Base-by-base conservation (phyloP, 2,329 filamentous ascomycete species). In the Ophiocordyceps camponoti-floridani region DNA sequence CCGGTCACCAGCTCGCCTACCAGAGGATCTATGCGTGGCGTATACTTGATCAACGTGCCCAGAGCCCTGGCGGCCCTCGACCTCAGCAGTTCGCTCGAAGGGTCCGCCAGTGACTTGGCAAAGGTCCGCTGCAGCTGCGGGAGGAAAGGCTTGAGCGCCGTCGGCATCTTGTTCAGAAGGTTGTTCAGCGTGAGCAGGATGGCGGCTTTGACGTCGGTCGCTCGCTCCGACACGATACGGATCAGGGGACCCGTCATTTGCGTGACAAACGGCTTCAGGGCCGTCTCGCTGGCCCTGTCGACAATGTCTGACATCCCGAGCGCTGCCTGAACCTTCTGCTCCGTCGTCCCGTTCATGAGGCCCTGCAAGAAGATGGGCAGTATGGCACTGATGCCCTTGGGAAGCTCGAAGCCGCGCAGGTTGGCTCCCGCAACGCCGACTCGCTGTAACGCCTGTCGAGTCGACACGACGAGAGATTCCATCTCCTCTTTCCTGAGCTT, bases 171-270 rank as follows among this genome's bases (percentile, higher is more conserved):
- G 63, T 94, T 87, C 35, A 98, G 70, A 28, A 98, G 68, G 53
- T 93, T 94, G 67, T 95, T 96, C 52, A 98, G 75, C 0, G 91
- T 94, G 45, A 93, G 73, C 48, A 98, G 70, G 59, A 98, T 94
- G 40, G 91, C 91, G 48, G 85, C 82, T 66, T 94, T 96, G 62
- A 98, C 87, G 44, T 98, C 93, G 2, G 87, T 87, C 3, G 91
- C 94, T 49, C 89, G 79, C 62, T 98, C 91, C 5, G 91, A 95
- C 16, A 98, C 88, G 19, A 96, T 89, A 73, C 91, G 84, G 61
- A 98, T 98, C 45, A 98, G 75, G 19, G 93, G 91, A 58, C 91
- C 91, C 5, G 93, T 96, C 53, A 98, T 95, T 57, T 95, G 88
- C 28, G 89, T 95, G 48, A 98, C 91, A 56, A 93, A 96, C 8